A percentile compares a stretch with the other conserved stretches of the same genome.
Conservation (phyloP, 2,329 filamentous ascomycete species). For the Hypoxylon sp. region DNA sequence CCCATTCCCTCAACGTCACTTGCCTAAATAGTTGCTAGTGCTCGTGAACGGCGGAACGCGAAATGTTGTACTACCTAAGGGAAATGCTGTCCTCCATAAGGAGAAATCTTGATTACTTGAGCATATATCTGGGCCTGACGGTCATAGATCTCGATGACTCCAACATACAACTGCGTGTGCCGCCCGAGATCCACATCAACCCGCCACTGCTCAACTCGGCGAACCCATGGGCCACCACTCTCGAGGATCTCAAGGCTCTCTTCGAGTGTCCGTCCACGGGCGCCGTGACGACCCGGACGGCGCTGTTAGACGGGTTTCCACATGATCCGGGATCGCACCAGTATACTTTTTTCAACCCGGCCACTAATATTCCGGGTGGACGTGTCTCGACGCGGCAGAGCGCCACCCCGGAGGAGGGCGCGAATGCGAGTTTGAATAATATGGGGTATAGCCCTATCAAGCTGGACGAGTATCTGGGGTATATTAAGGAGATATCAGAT, state of each 20-base stretch:
- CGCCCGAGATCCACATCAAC: conserved; percentile 65
- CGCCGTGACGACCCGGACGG: conserved; percentile 80
- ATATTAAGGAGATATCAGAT: conserved; percentile 63
- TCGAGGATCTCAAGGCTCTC: conserved; percentile 71
- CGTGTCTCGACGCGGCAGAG: conserved; percentile 38
- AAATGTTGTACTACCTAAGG: background rate
- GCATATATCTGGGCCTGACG: background rate
- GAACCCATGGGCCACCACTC: conserved; percentile 79
- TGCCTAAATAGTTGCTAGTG: background rate
- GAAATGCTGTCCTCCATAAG: background rate
- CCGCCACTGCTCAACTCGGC: conserved; percentile 81
- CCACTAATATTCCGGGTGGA: conserved; percentile 41
- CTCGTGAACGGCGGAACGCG: background rate
- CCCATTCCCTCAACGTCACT: background rate
- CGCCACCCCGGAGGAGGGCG: conserved; percentile 3
- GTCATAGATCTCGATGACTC: background rate
- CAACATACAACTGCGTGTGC: conserved; percentile 42
- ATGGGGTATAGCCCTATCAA: conserved; percentile 79
- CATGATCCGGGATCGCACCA: conserved; percentile 73
- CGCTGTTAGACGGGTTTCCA: conserved; percentile 72
- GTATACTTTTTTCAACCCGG: conserved; percentile 73
- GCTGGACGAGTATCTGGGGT: conserved; percentile 70
- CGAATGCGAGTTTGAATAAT: conserved; percentile 72
- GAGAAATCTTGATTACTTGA: background rate
- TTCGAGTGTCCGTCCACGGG: conserved; percentile 74